Conservation (phyloP, 495 filamentous ascomycete genomes). For the Hypomontagnella submonticulosa region DNA sequence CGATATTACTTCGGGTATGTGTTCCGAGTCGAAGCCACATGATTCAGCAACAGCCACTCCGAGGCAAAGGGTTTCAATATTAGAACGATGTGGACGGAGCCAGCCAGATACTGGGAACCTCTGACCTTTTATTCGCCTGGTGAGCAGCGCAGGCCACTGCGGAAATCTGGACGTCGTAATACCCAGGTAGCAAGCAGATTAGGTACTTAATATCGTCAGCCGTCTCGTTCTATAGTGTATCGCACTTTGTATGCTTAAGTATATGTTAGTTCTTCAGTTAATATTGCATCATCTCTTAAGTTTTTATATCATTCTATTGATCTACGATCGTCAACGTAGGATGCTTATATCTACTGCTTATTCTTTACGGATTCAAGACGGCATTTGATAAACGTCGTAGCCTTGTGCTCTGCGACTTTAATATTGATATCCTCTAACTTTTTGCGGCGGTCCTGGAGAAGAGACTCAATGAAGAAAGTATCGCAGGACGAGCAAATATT, state of each 20-base stretch:
- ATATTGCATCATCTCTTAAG: too few species aligned
- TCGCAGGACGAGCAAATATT: conserved; percentile 10
- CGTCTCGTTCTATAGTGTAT: too few species aligned
- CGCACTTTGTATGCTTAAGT: too few species aligned
- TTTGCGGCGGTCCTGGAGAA: conserved; percentile 7
- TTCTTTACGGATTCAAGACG: conserved; percentile 5
- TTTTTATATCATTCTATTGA: too few species aligned
- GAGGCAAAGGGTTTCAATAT: conserved; percentile 45
- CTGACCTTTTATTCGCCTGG: conserved; percentile 41
- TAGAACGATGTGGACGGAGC: conserved; percentile 42
- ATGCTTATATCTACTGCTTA: not conserved
- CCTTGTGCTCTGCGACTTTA: conserved; percentile 14
- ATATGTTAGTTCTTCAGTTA: too few species aligned
- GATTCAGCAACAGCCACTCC: conserved; percentile 14
- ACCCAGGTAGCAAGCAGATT: too few species aligned
- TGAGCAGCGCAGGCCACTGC: conserved; percentile 35
- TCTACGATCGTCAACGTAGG: too few species aligned
- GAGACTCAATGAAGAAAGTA: conserved; percentile 14
- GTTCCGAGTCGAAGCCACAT: conserved; percentile 19
- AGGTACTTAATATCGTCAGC: too few species aligned
- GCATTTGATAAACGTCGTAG: conserved; percentile 14
- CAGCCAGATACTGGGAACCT: conserved; percentile 34
- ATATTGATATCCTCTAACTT: conserved; percentile 8
- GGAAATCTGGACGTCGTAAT: too few species aligned
- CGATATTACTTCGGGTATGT: conserved; percentile 49